phyloP scores from a whole-genome alignment of 108 stramenopile species.

The Bacterosira constricta region DNA sequence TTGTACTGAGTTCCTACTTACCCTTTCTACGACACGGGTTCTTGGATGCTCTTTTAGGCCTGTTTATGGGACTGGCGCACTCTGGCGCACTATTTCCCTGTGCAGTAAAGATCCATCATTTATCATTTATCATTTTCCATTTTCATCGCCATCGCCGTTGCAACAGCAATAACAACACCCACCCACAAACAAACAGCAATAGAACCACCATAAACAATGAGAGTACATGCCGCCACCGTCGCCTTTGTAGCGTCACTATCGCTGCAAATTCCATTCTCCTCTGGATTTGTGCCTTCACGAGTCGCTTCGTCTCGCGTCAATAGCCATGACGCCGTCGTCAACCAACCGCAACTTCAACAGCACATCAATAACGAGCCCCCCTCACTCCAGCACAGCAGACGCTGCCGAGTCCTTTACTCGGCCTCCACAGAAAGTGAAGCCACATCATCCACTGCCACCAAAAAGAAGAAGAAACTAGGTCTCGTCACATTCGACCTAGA shows the following conservation, averaged over 20 bases:
- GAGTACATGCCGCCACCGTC: conserved; percentile 18
- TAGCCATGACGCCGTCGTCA: not conserved
- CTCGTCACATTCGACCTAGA: conserved; percentile 84
- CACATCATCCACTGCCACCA: conserved; percentile 8
- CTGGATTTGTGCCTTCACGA: conserved; percentile 22
- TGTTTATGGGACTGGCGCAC: not conserved
- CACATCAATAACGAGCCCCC: not conserved
- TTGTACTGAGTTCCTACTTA: too few relatives aligned
- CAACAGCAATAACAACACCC: not conserved
- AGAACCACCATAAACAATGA: conserved; percentile 13
- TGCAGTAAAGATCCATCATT: too few relatives aligned
- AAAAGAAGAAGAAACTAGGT: conserved; percentile 48
- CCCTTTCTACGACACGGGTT: too few relatives aligned
- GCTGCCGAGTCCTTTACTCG: conserved; percentile 6
- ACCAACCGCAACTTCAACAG: not conserved
- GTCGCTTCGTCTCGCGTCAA: not conserved
- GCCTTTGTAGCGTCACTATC: conserved; percentile 27
- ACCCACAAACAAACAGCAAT: not conserved
- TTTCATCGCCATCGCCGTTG: not conserved
- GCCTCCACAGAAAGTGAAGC: conserved; percentile 36
- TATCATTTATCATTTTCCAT: too few relatives aligned
- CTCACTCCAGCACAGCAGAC: not conserved
- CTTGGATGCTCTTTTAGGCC: not conserved
- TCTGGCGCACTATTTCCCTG: too few relatives aligned
- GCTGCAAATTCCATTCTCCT: conserved; percentile 13